A percentile compares a stretch with the other conserved stretches of the same genome.
These are phyloP conservation scores for Escallonia rubra DNA, from an alignment of 129 eudicot species.

Conservation along the genomic window DNA sequence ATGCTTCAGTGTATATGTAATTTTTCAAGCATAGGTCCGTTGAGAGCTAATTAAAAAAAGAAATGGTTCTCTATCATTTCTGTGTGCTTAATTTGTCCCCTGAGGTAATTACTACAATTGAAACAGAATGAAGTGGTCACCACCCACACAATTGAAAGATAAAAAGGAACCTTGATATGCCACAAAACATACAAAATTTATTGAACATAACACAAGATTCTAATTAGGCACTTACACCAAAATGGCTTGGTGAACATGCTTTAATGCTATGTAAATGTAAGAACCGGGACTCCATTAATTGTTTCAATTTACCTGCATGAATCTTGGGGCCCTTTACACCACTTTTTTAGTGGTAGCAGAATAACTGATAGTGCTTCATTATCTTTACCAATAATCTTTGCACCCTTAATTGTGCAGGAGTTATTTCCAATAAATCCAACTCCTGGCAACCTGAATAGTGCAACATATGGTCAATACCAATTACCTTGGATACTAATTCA, in stretches of 20 bases:
- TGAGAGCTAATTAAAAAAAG: too few relatives aligned
- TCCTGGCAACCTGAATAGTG: conserved; percentile 77
- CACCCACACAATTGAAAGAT: too few relatives aligned
- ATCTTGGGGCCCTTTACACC: conserved; percentile 21
- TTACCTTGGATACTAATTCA: not conserved
- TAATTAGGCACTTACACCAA: not conserved
- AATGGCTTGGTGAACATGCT: too few relatives aligned
- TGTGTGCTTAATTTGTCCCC: too few relatives aligned
- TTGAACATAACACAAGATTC: not conserved
- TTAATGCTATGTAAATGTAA: too few relatives aligned
- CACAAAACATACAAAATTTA: too few relatives aligned
- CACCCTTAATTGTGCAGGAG: conserved; percentile 86
- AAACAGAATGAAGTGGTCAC: too few relatives aligned
- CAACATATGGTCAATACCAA: not conserved
- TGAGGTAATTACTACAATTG: too few relatives aligned
- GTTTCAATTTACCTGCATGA: conserved; percentile 55
- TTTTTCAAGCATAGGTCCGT: too few relatives aligned
- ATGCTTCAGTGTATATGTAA: too few relatives aligned
- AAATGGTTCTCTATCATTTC: too few relatives aligned
- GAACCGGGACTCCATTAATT: too few relatives aligned
- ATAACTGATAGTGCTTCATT: conserved; percentile 78
- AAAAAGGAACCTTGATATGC: not conserved
- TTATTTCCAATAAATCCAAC: conserved; percentile 73
- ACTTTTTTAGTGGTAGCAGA: conserved; percentile 62
- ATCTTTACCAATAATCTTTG: conserved; percentile 82